phyloP scores from a whole-genome alignment of 2,329 filamentous ascomycete genomes.

The Curvularia hawaiiensis region DNA sequence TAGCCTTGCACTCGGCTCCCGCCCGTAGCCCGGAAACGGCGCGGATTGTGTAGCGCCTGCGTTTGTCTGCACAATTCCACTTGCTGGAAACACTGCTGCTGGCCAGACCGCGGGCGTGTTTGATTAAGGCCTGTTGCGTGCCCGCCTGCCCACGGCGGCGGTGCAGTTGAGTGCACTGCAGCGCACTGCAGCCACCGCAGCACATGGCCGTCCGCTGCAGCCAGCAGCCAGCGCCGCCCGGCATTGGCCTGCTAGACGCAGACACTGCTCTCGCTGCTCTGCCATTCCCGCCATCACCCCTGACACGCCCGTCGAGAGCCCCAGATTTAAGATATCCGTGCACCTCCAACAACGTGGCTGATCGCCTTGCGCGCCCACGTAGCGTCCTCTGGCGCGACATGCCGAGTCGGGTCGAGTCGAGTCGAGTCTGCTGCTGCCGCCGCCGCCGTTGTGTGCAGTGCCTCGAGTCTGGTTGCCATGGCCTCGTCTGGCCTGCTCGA shows the following conservation, averaged over 20 bases:
- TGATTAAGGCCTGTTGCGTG: background rate
- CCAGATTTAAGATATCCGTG: conserved; percentile 11
- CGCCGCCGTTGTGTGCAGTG: background rate
- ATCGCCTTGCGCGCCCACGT: conserved; percentile 4
- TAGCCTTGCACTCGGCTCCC: conserved; percentile 27
- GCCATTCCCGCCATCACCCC: background rate
- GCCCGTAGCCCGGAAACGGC: conserved; percentile 23
- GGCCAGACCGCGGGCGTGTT: conserved; percentile 21
- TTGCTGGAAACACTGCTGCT: background rate
- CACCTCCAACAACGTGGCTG: conserved; percentile 14
- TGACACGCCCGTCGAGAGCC: background rate
- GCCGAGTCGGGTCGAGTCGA: background rate
- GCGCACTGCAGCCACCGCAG: conserved; percentile 3
- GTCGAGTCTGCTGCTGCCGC: background rate
- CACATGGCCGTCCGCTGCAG: conserved; percentile 2
- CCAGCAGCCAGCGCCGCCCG: conserved; percentile 8
- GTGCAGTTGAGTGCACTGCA: background rate
- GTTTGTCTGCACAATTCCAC: conserved; percentile 25
- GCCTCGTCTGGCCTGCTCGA: background rate
- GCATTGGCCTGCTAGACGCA: conserved; percentile 9
- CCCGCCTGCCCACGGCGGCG: too few relatives aligned
- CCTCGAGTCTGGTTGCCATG: background rate
- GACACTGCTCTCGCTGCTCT: background rate
- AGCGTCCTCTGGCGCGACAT: background rate
- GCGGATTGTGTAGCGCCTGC: conserved; percentile 12